Percentiles rank a stretch among this genome's conserved stretches.
Evolutionary conservation across 2,329 filamentous ascomycete species (phyloP).

Genomic region (Mycogone perniciosa): DNA sequence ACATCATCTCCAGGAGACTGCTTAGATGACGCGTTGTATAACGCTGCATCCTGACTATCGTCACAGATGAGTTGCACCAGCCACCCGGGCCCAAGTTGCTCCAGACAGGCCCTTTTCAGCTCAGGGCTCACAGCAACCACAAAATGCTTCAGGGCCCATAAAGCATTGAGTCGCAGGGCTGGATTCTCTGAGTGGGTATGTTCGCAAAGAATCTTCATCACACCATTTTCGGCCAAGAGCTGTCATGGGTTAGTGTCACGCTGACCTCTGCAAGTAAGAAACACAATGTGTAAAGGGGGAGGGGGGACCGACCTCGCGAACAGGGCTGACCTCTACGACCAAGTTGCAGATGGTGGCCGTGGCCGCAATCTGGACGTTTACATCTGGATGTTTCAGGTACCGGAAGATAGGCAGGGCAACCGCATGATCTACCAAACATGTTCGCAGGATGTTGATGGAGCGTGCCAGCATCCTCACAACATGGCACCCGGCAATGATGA

Average conservation of each 20-base stretch:
- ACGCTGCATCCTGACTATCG: conserved; percentile 49
- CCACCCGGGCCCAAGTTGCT: conserved; percentile 73
- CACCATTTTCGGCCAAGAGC: conserved; percentile 66
- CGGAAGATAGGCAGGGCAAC: conserved; percentile 71
- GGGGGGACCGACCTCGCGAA: conserved; percentile 65
- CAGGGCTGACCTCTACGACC: conserved; percentile 81
- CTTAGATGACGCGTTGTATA: conserved; percentile 32
- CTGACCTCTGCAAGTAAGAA: not conserved
- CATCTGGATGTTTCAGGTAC: conserved; percentile 66
- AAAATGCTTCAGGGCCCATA: conserved; percentile 93
- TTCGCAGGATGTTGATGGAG: conserved; percentile 77
- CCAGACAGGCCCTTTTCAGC: conserved; percentile 69
- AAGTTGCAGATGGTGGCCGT: conserved; percentile 81
- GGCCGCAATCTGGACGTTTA: conserved; percentile 79
- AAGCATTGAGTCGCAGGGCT: conserved; percentile 72
- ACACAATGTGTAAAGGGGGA: not conserved
- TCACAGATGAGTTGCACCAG: conserved; percentile 70
- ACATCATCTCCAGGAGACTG: conserved; percentile 33
- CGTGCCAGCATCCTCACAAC: conserved; percentile 75
- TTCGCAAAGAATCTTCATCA: conserved; percentile 71
- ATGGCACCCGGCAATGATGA: conserved; percentile 80
- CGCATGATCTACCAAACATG: conserved; percentile 78
- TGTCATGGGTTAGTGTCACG: conserved; percentile 31
- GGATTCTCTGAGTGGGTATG: conserved; percentile 77
- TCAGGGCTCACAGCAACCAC: conserved; percentile 65